These are phyloP conservation scores for Ascochyta pisi DNA, from an alignment of 2,329 filamentous ascomycete genomes.

Conservation along the genomic window DNA sequence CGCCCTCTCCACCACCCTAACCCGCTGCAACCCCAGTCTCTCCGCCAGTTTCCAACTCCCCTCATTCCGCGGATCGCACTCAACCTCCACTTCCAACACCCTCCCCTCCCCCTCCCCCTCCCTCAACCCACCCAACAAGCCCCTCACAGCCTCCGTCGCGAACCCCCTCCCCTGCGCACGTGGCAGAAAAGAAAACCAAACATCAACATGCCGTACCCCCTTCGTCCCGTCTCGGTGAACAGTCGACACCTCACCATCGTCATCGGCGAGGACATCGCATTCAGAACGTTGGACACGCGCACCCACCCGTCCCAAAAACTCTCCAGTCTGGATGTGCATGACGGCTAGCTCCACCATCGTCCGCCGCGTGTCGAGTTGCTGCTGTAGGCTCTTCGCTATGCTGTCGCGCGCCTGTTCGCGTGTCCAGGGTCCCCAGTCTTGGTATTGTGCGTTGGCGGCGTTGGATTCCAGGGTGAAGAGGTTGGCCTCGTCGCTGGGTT, in stretches of 20 bases:
- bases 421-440: conserved; percentile 34
- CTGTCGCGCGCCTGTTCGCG: conserved; percentile 27
- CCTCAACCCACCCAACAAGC: conserved; percentile 32
- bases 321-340: conserved; percentile 11
- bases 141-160: conserved; percentile 42
- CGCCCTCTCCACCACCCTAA: conserved; percentile 34
- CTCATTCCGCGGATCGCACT: conserved; percentile 45
- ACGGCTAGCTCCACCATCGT: conserved; percentile 42
- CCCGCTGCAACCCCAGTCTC: conserved; percentile 36
- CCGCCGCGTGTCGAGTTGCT: conserved; percentile 22
- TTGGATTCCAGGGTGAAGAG: conserved; percentile 36
- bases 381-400: conserved; percentile 28
- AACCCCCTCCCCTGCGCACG: conserved; percentile 33
- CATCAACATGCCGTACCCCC: conserved; percentile 21
- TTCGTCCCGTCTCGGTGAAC: too few species aligned
- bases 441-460: conserved; percentile 37
- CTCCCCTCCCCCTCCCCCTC: conserved; percentile 8
- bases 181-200: conserved; percentile 45
- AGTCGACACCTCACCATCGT: not conserved
- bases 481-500: conserved; percentile 23
- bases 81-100: conserved; percentile 40
- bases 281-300: conserved; percentile 13
- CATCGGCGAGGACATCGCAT: too few species aligned
- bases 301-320: conserved; percentile 42
- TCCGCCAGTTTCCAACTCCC: conserved; percentile 41